These are phyloP conservation scores for Ustilago xerochloae DNA, from an alignment of 1,284 basidiomycete species.

Conservation along the genomic window DNA sequence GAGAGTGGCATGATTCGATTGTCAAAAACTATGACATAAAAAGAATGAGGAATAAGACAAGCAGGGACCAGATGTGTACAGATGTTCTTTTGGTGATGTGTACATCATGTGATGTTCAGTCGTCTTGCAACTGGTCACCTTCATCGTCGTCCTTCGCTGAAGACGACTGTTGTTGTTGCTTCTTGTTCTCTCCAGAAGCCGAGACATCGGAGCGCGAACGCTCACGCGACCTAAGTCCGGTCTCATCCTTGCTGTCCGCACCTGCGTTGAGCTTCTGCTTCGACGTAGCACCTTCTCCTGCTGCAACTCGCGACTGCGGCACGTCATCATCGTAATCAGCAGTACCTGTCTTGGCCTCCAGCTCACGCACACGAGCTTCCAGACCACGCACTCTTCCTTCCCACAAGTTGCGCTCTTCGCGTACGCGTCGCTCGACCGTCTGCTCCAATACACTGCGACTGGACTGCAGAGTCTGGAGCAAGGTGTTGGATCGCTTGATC, in stretches of 20 bases:
- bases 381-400: conserved; percentile 54
- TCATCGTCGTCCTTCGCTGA: conserved; percentile 23
- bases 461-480: conserved; percentile 65
- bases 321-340: conserved; percentile 21
- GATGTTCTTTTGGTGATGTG: too few species aligned
- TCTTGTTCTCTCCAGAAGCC: conserved; percentile 10
- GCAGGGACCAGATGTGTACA: too few species aligned
- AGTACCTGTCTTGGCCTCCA: conserved; percentile 43
- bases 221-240: conserved; percentile 16
- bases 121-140: conserved; percentile 37
- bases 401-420: conserved; percentile 57
- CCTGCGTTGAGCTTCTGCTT: neutral
- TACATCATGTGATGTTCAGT: too few species aligned
- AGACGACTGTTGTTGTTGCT: neutral
- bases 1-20: too few species aligned
- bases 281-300: neutral
- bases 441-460: conserved; percentile 62
- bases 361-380: conserved; percentile 50
- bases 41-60: neutral
- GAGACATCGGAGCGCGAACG: conserved; percentile 5
- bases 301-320: neutral
- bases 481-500: conserved; percentile 62
- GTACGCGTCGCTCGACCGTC: conserved; percentile 58
- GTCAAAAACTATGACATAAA: neutral
- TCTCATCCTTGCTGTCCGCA: conserved; percentile 9